These are phyloP conservation scores for Ceratocystis eucalypticola DNA, from an alignment of 2,329 filamentous ascomycete species.

Conservation along the genomic window DNA sequence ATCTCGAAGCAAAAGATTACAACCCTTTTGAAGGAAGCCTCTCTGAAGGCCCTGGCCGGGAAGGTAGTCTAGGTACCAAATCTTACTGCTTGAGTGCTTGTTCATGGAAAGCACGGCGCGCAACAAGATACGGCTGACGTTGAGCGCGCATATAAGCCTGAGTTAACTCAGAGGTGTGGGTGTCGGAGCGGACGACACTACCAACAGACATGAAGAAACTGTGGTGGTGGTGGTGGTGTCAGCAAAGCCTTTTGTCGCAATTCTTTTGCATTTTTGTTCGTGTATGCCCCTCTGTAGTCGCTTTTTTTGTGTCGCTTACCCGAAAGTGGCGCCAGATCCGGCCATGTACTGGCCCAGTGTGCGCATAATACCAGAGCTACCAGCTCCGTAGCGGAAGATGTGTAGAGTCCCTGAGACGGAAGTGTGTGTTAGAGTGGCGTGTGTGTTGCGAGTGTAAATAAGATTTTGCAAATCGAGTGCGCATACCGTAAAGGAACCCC, in stretches of 20 bases:
- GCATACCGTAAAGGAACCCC: constrained; percentile 87
- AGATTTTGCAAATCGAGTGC: constrained; percentile 2
- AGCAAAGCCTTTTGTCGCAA: background rate
- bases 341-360: constrained; percentile 95
- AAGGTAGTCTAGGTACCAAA: background rate
- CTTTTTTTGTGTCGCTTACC: constrained; percentile 39
- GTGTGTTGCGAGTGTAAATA: background rate
- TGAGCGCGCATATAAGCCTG: constrained; percentile 53
- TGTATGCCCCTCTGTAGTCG: background rate
- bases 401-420: constrained; percentile 60
- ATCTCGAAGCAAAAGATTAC: too few relatives aligned
- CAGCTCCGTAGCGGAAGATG: constrained; percentile 89
- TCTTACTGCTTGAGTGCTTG: constrained; percentile 8
- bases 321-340: constrained; percentile 88
- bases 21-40: too few relatives aligned
- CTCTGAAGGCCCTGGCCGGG: background rate
- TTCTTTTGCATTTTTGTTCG: background rate
- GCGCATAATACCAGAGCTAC: constrained; percentile 83
- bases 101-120: constrained; percentile 26
- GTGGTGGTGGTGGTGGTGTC: constrained; percentile 4
- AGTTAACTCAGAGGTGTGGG: constrained; percentile 57
- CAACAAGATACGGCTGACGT: constrained; percentile 57
- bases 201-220: constrained; percentile 98
- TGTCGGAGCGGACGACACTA: constrained; percentile 86
- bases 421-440: constrained; percentile 19